A percentile compares a stretch with the other conserved stretches of the same genome.
Conservation (phyloP, 345 rosid species). For the Arabidopsis arenosa region DNA sequence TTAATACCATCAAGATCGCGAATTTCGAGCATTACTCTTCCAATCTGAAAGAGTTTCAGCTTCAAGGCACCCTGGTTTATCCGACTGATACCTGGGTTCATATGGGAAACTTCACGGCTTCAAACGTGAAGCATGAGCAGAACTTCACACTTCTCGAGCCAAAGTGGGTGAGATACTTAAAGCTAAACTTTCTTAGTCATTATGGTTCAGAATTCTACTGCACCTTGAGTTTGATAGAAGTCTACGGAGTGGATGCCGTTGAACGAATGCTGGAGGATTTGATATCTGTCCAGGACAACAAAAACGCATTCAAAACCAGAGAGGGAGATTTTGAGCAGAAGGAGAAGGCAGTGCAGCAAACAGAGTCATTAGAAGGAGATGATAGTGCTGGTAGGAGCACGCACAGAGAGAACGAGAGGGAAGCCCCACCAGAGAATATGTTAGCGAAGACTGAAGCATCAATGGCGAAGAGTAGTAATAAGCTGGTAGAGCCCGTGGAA, state of each 20-base stretch:
- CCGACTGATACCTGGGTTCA: conserved; percentile 86
- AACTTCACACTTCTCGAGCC: conserved; percentile 72
- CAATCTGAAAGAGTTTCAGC: conserved; percentile 80
- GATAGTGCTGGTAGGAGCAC: conserved; percentile 44
- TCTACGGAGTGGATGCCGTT: conserved; percentile 93
- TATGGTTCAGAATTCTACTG: conserved; percentile 95
- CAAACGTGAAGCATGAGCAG: conserved; percentile 78
- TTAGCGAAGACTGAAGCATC: conserved; percentile 49
- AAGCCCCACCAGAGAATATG: conserved; percentile 42
- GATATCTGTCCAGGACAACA: conserved; percentile 63
- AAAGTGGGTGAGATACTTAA: conserved; percentile 87
- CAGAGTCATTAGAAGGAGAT: conserved; percentile 49
- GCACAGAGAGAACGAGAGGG: conserved; percentile 48
- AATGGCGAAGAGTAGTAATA: conserved; percentile 43
- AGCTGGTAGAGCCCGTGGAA: conserved; percentile 55
- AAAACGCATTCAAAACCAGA: conserved; percentile 42
- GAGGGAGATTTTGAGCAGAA: conserved; percentile 52
- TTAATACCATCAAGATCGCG: conserved; percentile 77
- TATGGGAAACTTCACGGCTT: conserved; percentile 87
- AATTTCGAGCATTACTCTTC: conserved; percentile 96
- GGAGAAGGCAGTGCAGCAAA: conserved; percentile 46
- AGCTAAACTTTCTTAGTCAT: conserved; percentile 73
- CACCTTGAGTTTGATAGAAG: conserved; percentile 82
- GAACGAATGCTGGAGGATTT: conserved; percentile 95
- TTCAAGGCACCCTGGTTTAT: conserved; percentile 84